Conservation (phyloP, 164 flowering plant genomes). For the Umbilicus rupestris region DNA sequence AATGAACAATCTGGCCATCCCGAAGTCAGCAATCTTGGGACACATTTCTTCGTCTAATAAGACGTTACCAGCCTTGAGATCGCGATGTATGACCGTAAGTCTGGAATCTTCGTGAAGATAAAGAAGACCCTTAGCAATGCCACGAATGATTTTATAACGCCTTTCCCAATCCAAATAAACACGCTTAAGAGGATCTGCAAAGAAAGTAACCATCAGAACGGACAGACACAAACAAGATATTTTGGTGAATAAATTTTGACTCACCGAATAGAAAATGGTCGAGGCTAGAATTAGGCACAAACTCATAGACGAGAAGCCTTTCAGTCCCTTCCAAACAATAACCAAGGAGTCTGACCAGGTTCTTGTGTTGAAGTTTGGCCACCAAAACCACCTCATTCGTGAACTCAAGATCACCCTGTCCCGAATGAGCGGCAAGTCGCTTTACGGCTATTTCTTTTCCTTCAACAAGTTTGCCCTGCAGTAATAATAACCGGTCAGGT, state of each 20-base stretch:
- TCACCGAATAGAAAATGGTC: background rate
- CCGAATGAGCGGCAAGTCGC: background rate
- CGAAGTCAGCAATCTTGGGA: conserved; percentile 5
- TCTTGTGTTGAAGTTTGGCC: conserved; percentile 1
- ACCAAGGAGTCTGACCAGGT: conserved; percentile 7
- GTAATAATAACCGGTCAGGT: background rate
- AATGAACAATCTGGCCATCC: background rate
- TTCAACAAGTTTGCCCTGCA: background rate
- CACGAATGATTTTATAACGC: background rate
- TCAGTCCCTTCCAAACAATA: background rate
- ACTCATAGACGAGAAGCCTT: conserved; percentile 4
- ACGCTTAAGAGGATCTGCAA: background rate
- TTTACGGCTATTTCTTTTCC: conserved; percentile 7
- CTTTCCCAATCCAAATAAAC: background rate
- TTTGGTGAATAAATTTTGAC: background rate
- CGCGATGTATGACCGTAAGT: background rate
- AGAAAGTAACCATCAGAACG: background rate
- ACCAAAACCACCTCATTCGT: background rate
- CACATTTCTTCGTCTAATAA: conserved; percentile 2
- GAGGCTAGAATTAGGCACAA: conserved; percentile 4
- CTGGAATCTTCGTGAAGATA: conserved; percentile 8
- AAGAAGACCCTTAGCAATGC: conserved; percentile 1
- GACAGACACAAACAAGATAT: background rate
- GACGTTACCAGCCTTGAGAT: conserved; percentile 6
- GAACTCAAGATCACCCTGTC: conserved; percentile 3